phyloP scores from a whole-genome alignment of 495 filamentous ascomycete species.

The Penicillium paxilli region DNA sequence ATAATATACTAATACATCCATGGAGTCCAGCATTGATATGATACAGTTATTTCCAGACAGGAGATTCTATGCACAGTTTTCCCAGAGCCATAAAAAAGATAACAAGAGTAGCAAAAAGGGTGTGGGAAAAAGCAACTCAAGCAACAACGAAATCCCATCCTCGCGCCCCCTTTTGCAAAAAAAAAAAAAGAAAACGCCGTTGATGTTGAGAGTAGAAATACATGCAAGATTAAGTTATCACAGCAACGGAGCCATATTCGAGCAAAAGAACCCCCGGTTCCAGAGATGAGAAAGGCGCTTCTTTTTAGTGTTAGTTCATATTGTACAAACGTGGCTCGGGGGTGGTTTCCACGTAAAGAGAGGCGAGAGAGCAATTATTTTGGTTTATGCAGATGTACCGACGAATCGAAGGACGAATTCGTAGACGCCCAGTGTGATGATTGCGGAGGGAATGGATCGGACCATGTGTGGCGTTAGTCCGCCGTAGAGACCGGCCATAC shows the following conservation, averaged over 20 bases:
- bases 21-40: too few relatives aligned
- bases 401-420: constrained; percentile 70
- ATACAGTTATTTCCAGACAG: constrained; percentile 19
- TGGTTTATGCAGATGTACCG: constrained; percentile 11
- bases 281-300: too few relatives aligned
- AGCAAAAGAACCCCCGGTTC: too few relatives aligned
- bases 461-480: constrained; percentile 85
- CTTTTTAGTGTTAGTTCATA: too few relatives aligned
- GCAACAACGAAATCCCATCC: constrained; percentile 4
- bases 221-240: constrained; percentile 21
- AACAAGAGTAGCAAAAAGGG: too few relatives aligned
- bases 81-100: constrained; percentile 3
- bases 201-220: constrained; percentile 13
- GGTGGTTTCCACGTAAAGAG: too few relatives aligned
- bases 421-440: constrained; percentile 92
- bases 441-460: constrained; percentile 82
- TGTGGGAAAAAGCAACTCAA: not conserved
- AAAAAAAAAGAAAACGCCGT: constrained; percentile 14
- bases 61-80: constrained; percentile 24
- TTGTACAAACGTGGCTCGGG: too few relatives aligned
- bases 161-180: too few relatives aligned
- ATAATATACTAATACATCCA: too few relatives aligned
- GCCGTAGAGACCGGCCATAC: constrained; percentile 77
- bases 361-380: not conserved
- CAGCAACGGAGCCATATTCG: too few relatives aligned